Base-by-base conservation (phyloP, 306 rosid genomes). In the Sindora glabra region DNA sequence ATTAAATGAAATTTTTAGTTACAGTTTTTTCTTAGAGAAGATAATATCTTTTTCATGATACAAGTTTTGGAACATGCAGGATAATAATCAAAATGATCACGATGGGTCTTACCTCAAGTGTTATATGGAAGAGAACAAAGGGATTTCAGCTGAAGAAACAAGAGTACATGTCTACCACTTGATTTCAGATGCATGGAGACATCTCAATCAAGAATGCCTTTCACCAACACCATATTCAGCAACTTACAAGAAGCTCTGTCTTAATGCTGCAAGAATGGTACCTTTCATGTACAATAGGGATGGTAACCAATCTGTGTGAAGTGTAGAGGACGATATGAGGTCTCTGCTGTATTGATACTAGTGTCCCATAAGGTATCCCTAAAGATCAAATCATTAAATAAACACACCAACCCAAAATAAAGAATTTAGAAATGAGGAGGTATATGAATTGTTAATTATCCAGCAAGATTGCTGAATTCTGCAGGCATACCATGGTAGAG, bases 71-170 rank as follows among this genome's bases (percentile, higher is more conserved):
- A 9, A 17, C 1, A 14, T 47, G 65, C 30, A 77, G 89, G 78
- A 56, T 37, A 71, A 68, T 60, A 59, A 68, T 19, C 78, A 74
- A 59, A 61, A 55, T 1, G 94, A 81, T 6, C 19, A 46, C 1
- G 86, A 80, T 51, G 88, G 94, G 2, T 85, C 88, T 1, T 88
- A 78, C 45, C 27, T 85, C n/a, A 60, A 69, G 18, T 82, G 75
- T 36, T 82, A 74, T 61, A 40, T 74, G 77, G 68, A 50, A 14
- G 82, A 78, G 50, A 59, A 76, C 59, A 16, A 48, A 25, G 72
- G 55, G 0, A 51, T 64, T 14, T 67, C 81, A 1, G 7, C 37
- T 0, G 74, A 78, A 49, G 77, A 67, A 0, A 49, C 81, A 24
- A 18, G 41, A 6, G 61, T 14, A 4, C 59, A 62, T 3, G 82